Conservation (phyloP, 129 eudicot genomes). For the sunflower (Helianthus annuus) region DNA sequence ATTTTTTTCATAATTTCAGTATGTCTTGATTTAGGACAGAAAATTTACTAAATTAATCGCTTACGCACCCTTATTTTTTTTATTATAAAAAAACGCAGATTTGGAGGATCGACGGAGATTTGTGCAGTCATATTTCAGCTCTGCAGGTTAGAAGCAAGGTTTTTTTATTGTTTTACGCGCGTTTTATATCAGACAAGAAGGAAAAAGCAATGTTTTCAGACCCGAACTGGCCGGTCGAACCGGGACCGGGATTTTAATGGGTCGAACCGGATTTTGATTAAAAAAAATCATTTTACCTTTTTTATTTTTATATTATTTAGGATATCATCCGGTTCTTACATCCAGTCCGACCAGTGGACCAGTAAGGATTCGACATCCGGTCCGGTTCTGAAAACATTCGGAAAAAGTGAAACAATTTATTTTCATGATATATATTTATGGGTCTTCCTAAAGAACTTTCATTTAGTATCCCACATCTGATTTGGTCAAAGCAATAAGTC, state of each 20-base stretch:
- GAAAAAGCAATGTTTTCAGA: background rate
- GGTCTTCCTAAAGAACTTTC: background rate
- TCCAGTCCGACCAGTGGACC: too few relatives aligned
- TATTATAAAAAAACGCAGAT: conserved; percentile 30
- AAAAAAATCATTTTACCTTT: too few relatives aligned
- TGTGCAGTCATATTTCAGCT: conserved; percentile 54
- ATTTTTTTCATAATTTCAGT: background rate
- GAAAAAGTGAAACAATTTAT: too few relatives aligned
- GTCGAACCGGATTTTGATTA: too few relatives aligned
- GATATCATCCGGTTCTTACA: too few relatives aligned
- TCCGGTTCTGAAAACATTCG: too few relatives aligned
- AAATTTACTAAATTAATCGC: background rate
- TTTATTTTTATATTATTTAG: too few relatives aligned
- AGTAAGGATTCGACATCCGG: too few relatives aligned
- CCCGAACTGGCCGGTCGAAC: too few relatives aligned
- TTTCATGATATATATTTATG: background rate
- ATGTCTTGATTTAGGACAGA: background rate
- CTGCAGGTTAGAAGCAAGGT: conserved; percentile 52
- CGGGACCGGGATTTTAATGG: too few relatives aligned
- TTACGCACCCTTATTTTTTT: background rate
- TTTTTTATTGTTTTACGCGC: background rate
- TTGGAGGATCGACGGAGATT: conserved; percentile 74
- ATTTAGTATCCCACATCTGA: background rate
- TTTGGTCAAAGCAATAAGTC: conserved; percentile 7
- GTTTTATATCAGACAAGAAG: background rate